Base-by-base conservation (phyloP, 2,329 filamentous ascomycete species). In the Cercospora citrullina region DNA sequence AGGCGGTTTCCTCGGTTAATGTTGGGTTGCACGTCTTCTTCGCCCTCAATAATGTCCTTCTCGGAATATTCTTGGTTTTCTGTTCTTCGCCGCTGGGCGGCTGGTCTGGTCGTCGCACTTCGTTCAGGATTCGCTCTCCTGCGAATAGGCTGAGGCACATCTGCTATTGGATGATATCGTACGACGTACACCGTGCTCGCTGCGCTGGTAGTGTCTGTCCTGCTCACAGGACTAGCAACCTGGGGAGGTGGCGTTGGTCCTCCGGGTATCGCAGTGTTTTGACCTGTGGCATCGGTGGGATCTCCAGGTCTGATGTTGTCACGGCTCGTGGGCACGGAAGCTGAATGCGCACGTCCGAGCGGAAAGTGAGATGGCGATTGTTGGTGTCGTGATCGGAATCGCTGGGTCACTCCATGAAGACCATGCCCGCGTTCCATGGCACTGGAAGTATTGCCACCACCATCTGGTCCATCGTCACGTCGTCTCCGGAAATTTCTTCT, bases 141-240 rank as follows among this genome's bases (percentile, higher is more conserved):
- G 8, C 77, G 69, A 4, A 79, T 72, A 14, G 76, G 77, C 45
- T 78, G 74, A 69, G 82, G 84, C 66, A 81, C 80, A 60, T 83
- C 84, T 16, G 80, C 79, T 8, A 85, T 80, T 14, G 86, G 83
- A 72, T 89, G 86, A 73, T 89, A 88, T 31, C 85, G 85, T 31
- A 90, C 84, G 62, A 87, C 85, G 74, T 90, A 90, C 4, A 89
- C 85, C 0, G 88, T 90, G 69, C 87, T 89, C 28, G 84, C 85
- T 8, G 86, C 87, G 76, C 87, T 89, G 5, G 84, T 85, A 0
- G 86, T 88, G 72, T 90, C 87, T 21, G 84, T 84, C 70, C 87
- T 81, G 73, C 86, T 89, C 42, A 89, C 79, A 1, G 87, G 87
- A 10, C 86, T 87, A 7, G 83, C 80, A 21, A 83, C 79, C 58